Evolutionary conservation across 2,329 filamentous ascomycete genomes (phyloP).

Genomic region (Zasmidium cellare): DNA sequence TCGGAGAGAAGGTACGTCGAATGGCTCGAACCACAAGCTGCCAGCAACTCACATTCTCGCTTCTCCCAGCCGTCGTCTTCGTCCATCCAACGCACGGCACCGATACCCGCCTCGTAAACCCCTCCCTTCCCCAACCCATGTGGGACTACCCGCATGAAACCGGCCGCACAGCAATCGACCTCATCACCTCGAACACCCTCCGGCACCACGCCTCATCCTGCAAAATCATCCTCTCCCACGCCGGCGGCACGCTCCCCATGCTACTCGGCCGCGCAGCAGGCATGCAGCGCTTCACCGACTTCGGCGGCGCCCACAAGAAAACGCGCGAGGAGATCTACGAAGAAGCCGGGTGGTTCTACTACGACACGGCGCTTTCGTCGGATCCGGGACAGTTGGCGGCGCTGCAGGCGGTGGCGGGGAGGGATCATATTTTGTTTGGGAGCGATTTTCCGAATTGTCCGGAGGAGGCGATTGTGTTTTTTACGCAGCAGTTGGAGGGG

Average conservation of each 20-base stretch:
- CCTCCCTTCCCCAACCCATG: neutral
- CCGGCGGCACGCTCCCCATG: neutral
- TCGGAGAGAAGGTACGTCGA: neutral
- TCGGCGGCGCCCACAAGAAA: neutral
- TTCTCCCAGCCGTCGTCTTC: neutral
- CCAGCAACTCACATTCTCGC: too few relatives aligned
- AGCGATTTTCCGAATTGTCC: constrained; percentile 3
- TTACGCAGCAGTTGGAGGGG: neutral
- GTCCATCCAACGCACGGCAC: neutral
- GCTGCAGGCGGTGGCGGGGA: neutral
- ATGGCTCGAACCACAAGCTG: too few relatives aligned
- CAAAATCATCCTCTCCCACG: constrained; percentile 5
- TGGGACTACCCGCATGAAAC: neutral
- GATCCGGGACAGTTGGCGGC: neutral
- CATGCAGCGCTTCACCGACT: neutral
- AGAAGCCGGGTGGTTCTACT: neutral
- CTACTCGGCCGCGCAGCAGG: neutral
- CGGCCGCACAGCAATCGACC: neutral
- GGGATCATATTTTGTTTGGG: constrained; percentile 1
- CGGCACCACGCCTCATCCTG: neutral
- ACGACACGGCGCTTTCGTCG: neutral
- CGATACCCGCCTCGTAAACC: neutral
- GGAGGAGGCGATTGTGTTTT: neutral
- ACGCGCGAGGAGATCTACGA: constrained; percentile 1
- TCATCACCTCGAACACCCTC: neutral